Evolutionary conservation across 2,329 filamentous ascomycete genomes (phyloP).

Genomic region (Fusarium siculi): DNA sequence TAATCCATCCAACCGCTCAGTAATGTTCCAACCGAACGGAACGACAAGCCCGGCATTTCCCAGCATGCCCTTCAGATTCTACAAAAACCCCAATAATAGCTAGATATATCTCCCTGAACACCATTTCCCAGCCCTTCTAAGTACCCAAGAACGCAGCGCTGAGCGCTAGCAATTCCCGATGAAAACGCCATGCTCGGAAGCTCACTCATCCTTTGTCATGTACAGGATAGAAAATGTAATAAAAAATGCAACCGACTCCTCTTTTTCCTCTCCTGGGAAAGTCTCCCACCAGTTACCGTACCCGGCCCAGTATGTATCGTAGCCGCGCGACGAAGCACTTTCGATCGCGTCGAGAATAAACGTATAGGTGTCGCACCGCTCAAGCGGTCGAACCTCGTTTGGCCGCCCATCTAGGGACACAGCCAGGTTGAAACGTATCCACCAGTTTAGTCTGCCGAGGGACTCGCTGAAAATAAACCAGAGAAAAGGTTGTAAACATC

Average conservation of each 20-base stretch:
- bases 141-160: slow-evolving; percentile 2
- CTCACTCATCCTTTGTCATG: slow-evolving; percentile 31
- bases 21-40: slow-evolving; percentile 45
- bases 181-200: slow-evolving; percentile 37
- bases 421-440: slow-evolving; percentile 36
- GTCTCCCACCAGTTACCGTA: slow-evolving; percentile 20
- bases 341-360: slow-evolving; percentile 45
- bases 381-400: slow-evolving; percentile 23
- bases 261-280: slow-evolving; percentile 35
- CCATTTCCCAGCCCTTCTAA: slow-evolving; percentile 11
- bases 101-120: slow-evolving; percentile 15
- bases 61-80: slow-evolving; percentile 30
- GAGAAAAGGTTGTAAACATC: slow-evolving; percentile 26
- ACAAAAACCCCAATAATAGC: slow-evolving; percentile 31
- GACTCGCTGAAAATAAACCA: slow-evolving; percentile 36
- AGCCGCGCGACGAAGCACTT: slow-evolving; percentile 45
- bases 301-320: slow-evolving; percentile 40
- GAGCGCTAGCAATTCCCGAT: slow-evolving; percentile 6
- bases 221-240: slow-evolving; percentile 20
- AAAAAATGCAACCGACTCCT: slow-evolving; percentile 35
- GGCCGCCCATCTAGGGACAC: slow-evolving; percentile 29
- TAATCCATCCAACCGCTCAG: slow-evolving; percentile 42
- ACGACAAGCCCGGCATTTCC: slow-evolving; percentile 35
- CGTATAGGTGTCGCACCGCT: slow-evolving; percentile 39
- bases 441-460: slow-evolving; percentile 39